phyloP scores from a whole-genome alignment of 208 protist genomes.

The Balamuthia mandrillaris region DNA sequence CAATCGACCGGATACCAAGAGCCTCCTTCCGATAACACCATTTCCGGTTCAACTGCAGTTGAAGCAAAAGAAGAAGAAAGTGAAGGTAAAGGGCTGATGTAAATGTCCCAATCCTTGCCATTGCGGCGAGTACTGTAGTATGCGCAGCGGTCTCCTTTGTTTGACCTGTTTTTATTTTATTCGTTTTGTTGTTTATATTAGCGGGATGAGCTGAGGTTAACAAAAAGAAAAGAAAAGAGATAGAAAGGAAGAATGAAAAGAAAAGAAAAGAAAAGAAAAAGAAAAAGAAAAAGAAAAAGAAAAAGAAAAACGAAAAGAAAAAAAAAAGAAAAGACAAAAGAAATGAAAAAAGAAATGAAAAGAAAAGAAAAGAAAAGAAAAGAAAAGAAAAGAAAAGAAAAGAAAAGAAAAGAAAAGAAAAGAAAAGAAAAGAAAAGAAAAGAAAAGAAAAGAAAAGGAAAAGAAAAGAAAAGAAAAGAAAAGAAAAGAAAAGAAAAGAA shows the following conservation, averaged over 20 bases:
- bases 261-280: background rate
- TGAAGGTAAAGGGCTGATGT: background rate
- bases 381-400: background rate
- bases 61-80: background rate
- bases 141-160: background rate
- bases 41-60: background rate
- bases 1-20: background rate
- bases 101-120: constrained; percentile 2
- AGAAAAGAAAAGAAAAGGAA: background rate
- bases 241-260: background rate
- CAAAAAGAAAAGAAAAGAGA: background rate
- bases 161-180: background rate
- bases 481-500: background rate
- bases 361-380: background rate
- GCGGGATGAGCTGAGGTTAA: background rate
- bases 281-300: background rate
- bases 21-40: background rate
- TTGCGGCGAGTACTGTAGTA: constrained; percentile 25
- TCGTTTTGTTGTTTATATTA: background rate
- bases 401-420: background rate
- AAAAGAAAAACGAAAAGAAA: too few relatives aligned
- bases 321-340: background rate
- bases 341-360: too few relatives aligned
- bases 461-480: background rate
- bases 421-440: background rate